Conservation (phyloP, 148 eudicot species). For the Persicaria tinctoria region DNA sequence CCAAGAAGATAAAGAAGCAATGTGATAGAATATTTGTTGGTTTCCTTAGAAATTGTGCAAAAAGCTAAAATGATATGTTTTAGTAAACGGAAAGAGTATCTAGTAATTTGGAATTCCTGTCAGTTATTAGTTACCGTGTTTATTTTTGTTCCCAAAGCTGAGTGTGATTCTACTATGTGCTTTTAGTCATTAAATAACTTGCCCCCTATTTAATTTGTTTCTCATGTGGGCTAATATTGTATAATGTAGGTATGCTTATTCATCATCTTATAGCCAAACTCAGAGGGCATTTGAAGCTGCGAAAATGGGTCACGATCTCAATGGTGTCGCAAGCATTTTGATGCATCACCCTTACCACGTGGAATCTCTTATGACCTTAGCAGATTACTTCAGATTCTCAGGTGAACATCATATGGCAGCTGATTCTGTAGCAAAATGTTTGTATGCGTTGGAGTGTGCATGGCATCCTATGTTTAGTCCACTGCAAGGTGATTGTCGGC, state of each 20-base stretch:
- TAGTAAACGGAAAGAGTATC: too few relatives aligned
- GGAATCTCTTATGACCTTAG: conserved; percentile 74
- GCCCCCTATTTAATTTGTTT: not conserved
- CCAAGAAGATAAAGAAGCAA: too few relatives aligned
- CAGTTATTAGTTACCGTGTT: not conserved
- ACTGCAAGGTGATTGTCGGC: conserved; percentile 52
- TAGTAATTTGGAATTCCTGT: not conserved
- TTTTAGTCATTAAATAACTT: not conserved
- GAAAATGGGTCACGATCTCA: conserved; percentile 74
- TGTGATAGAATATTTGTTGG: too few relatives aligned
- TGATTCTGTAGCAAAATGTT: conserved; percentile 62
- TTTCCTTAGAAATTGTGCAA: too few relatives aligned
- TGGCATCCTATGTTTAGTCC: conserved; percentile 93
- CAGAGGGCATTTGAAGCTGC: conserved; percentile 84
- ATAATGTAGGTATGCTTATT: conserved; percentile 56
- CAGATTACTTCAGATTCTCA: conserved; percentile 75
- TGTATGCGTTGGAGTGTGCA: conserved; percentile 93
- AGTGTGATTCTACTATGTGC: not conserved
- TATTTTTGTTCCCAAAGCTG: not conserved
- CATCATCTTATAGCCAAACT: conserved; percentile 62
- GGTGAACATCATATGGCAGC: conserved; percentile 92
- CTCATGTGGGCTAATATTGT: not conserved
- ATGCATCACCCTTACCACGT: conserved; percentile 80
- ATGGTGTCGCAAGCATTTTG: conserved; percentile 72
- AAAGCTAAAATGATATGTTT: too few relatives aligned